Evolutionary conservation across 257 asterid species (phyloP), one percentile per base, ranked within the genome.

Genomic region (Salvia hispanica): DNA sequence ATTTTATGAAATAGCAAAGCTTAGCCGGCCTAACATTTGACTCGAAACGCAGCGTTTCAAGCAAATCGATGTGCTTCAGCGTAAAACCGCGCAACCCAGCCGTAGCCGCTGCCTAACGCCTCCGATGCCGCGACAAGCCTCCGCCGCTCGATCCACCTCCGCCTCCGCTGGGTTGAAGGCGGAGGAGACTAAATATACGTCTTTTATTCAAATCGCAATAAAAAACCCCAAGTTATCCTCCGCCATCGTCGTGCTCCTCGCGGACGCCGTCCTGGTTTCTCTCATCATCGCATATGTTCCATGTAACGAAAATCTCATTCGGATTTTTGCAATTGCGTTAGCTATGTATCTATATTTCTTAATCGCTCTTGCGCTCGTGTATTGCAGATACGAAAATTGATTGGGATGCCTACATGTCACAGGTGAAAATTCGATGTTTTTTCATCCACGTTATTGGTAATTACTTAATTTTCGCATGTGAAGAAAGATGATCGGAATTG

Each of bases 381-480:
- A 45, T 86, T 72, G 55, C 90, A 92, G 98, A 92, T 72, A 92
- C 98, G 13, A 92, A 92, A 89, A 92, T 92, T 60, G 98, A 90
- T 84, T 92, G 98, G 97, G 98, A 92, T 74, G 98, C 98, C 16
- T 90, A 92, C 74, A 92, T 92, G 98, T 92, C 97, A 37, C 98
- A 92, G 96, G 98, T 92, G 62, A 57, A 70, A 46, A 34, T 42
- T 14, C 45, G 65, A 63, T 16, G 14, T 52, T 31, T 25, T 37
- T 34, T 58, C 5, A 34, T 21, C 15, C 7, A 8, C 56, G 25
- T 4, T 46, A 18, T 12, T 9, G 25, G 18, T 47, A 21, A 25
- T 7, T 64, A 18, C 37, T 57, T 58, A 42, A 21, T n/a, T 39
- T 4, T 39, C 11, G 65, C 10, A 43, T 28, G 39, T 31, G 65